These are phyloP conservation scores for Epipyxis sp. DNA, from an alignment of 108 stramenopile genomes.

Conservation along the genomic window DNA sequence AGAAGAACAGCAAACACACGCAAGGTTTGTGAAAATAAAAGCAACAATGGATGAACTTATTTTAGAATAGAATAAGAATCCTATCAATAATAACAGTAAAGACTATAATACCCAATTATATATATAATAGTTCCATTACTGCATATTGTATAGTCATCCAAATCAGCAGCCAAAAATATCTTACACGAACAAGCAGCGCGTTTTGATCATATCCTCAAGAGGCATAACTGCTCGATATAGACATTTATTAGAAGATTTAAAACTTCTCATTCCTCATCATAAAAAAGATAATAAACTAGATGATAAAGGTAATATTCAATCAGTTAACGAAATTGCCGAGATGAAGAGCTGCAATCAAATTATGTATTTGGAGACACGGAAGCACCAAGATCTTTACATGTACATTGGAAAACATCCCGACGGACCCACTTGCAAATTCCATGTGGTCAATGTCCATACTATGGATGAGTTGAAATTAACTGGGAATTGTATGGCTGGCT, in stretches of 20 bases:
- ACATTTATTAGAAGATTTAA: conserved; percentile 91
- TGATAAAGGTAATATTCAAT: conserved; percentile 37
- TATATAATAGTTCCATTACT: too few relatives aligned
- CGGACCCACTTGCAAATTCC: conserved; percentile 91
- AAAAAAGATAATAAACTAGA: conserved; percentile 83
- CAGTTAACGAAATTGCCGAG: conserved; percentile 91
- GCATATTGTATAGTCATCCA: too few relatives aligned
- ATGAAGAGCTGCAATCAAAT: conserved; percentile 86
- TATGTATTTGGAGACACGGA: conserved; percentile 90
- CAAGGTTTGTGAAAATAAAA: too few relatives aligned
- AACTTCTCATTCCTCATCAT: conserved; percentile 88
- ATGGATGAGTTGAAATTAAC: conserved; percentile 98
- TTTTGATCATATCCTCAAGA: conserved; percentile 83
- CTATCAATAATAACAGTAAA: too few relatives aligned
- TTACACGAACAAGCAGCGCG: conserved; percentile 94
- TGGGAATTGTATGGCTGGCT: conserved; percentile 84
- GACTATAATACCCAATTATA: too few relatives aligned
- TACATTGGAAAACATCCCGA: conserved; percentile 76
- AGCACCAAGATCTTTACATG: conserved; percentile 90
- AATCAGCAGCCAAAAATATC: not conserved
- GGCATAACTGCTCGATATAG: conserved; percentile 94
- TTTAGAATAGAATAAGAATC: too few relatives aligned
- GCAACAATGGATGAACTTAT: too few relatives aligned
- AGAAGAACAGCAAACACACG: too few relatives aligned
- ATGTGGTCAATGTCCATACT: conserved; percentile 94